These are phyloP conservation scores for Pseudopyricularia cyperi DNA, from an alignment of 2,329 filamentous ascomycete genomes.

Conservation along the genomic window DNA sequence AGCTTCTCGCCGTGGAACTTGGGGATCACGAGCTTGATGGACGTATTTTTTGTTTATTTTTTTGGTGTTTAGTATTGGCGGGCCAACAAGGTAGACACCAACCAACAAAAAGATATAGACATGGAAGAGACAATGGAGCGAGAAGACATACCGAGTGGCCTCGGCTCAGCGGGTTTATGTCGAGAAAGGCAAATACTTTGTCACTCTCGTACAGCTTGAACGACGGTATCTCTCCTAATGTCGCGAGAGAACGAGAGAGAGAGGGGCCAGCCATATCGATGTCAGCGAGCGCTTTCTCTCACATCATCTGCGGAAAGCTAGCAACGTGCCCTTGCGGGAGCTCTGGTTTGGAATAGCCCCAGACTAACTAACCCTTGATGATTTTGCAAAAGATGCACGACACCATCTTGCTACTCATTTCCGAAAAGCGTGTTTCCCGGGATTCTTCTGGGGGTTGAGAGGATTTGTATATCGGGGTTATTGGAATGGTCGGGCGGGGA, in stretches of 20 bases:
- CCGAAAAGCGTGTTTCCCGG: constrained; percentile 40
- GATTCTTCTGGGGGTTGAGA: constrained; percentile 27
- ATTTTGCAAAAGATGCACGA: constrained; percentile 97
- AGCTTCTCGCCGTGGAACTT: constrained; percentile 91
- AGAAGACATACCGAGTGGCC: constrained; percentile 66
- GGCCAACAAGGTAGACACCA: too few relatives aligned
- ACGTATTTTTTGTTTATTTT: not conserved
- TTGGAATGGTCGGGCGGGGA: not conserved
- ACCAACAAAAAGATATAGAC: not conserved
- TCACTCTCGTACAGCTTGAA: constrained; percentile 95
- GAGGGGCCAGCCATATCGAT: too few relatives aligned
- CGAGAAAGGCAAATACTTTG: constrained; percentile 88
- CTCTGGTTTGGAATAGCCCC: too few relatives aligned
- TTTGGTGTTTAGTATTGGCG: too few relatives aligned
- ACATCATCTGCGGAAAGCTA: too few relatives aligned
- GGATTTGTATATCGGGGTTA: too few relatives aligned
- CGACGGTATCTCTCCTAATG: constrained; percentile 89
- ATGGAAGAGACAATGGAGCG: not conserved
- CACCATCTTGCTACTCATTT: constrained; percentile 36
- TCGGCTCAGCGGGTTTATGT: constrained; percentile 79
- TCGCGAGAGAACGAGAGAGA: too few relatives aligned
- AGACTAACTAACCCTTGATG: constrained; percentile 87
- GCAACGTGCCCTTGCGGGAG: too few relatives aligned
- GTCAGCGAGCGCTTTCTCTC: too few relatives aligned
- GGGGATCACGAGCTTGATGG: constrained; percentile 74